These are phyloP conservation scores for Rubia tinctorum DNA, from an alignment of 305 asterid species.

Conservation along the genomic window DNA sequence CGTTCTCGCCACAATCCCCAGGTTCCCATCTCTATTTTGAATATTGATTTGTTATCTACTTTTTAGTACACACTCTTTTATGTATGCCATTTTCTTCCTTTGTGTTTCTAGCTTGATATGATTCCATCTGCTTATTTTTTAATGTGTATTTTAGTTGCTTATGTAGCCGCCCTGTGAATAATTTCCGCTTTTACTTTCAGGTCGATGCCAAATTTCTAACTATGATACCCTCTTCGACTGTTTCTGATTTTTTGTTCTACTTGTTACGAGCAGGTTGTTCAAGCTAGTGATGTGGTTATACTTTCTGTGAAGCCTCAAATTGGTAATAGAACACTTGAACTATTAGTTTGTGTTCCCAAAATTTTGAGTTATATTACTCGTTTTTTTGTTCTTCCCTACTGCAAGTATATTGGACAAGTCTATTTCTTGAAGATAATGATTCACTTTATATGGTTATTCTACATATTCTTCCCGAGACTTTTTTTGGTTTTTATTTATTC, in stretches of 20 bases:
- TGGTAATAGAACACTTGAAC: conserved; percentile 34
- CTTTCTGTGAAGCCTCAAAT: conserved; percentile 96
- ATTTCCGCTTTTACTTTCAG: background rate
- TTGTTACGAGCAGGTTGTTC: conserved; percentile 61
- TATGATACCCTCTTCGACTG: background rate
- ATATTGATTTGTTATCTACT: background rate
- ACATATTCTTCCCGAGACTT: no score
- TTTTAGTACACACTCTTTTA: no score
- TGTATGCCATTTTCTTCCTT: no score
- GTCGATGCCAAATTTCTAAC: background rate
- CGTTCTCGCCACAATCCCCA: no score
- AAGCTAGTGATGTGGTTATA: conserved; percentile 76
- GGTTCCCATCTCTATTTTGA: conserved; percentile 29
- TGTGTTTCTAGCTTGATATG: no score
- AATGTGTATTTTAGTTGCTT: background rate
- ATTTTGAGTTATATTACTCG: conserved; percentile 6
- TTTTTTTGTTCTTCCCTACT: conserved; percentile 2
- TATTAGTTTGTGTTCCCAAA: conserved; percentile 4
- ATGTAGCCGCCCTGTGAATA: background rate
- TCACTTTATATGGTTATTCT: background rate
- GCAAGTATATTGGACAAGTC: background rate
- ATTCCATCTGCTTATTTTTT: background rate
- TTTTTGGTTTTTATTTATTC: background rate
- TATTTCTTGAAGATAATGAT: background rate
- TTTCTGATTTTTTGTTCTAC: background rate